Base-by-base conservation (phyloP, 164 flowering plant genomes). In the Vitis labrusca region DNA sequence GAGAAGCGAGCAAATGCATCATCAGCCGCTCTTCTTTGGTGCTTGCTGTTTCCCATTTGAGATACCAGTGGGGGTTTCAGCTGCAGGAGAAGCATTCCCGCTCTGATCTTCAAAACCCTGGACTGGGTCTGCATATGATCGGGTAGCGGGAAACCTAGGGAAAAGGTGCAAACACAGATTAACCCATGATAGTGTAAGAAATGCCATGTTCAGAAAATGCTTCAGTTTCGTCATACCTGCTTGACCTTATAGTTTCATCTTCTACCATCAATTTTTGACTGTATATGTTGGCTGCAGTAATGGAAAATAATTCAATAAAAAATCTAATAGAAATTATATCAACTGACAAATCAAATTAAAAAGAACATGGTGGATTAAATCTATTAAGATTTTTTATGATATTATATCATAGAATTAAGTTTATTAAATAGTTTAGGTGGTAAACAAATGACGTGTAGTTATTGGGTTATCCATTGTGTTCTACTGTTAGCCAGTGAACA, bases 131-230 rank as follows among this genome's bases (percentile, higher is more conserved):
- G 86, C 85, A 57, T 71, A 82, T 51, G 89, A 79, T 27, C 77
- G 75, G 23, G 84, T 84, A 68, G 79, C 72, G 61, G 86, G 87
- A 85, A 85, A 84, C 81, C 91, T 84, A 58, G 5, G 60, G 54
- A 64, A 61, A 52, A 30, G 62, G 53, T 3, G 52, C 47, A 30
- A 44, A 58, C 9, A 59, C 5, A 30, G 23, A 17, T 75, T 70
- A 59, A 37, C 13, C 59, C n/a, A 32, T 19, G 29, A 60, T 16
- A 52, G 14, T 15, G 8, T 27, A 10, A 54, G 10, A 30, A 54
- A 15, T 16, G 7, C 1, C 2, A 50, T 50, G 61, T 10, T 29
- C 7, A 62, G 9, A 8, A 58, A 2, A 17, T 56, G 63, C 61
- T 44, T 56, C 23, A 30, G 54, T 29, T 50, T 9, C 47, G 67